Base-by-base conservation (phyloP, 2,329 filamentous ascomycete genomes). In the Drechslera avenae region DNA sequence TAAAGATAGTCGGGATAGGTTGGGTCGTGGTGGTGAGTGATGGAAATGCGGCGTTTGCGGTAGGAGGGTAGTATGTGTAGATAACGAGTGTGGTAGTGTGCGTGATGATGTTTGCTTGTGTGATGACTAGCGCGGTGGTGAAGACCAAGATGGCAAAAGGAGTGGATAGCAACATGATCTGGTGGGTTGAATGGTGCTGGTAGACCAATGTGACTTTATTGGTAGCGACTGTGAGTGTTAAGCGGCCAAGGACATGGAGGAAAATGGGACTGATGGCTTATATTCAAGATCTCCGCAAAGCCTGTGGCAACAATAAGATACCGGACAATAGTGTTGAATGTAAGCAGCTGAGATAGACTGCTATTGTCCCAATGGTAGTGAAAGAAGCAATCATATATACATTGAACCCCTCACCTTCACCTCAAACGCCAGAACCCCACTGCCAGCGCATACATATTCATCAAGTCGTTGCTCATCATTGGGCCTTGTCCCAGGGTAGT, bases 401-500 rank as follows among this genome's bases (percentile, higher is more conserved):
- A 46, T 47, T 59, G 51, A 61, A 50, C 39, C 31, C 47, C 41
- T 30, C 19, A 31, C 51, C 33, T 52, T 54, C 59, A 51, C 55
- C 47, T 36, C 46, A 46, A 64, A 64, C 60, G 54, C 63, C 51
- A 19, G 19, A 39, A 36, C 19, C 45, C 50, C 50, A 51, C 47
- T 50, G 47, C 48, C 30, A 46, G 56, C 57, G 52, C 52, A 41
- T 30, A 39, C n/a, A 39, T 17, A 31, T 45, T 46, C 17, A 14
- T 54, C 32, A 17, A 35, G 17, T 53, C 40, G 45, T 47, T 31
- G 35, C 16, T 46, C 39, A 21, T 53, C 30, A 71, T 40, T 58
- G 56, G 32, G 57, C 48, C 60, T 72, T 72, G 45, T 68, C 66
- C 73, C 74, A 76, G 1, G 73, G 73, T 18, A 76, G 57, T 19